phyloP scores from a whole-genome alignment of 176 grass and related monocot species.

The Puccinellia tenuiflora region DNA sequence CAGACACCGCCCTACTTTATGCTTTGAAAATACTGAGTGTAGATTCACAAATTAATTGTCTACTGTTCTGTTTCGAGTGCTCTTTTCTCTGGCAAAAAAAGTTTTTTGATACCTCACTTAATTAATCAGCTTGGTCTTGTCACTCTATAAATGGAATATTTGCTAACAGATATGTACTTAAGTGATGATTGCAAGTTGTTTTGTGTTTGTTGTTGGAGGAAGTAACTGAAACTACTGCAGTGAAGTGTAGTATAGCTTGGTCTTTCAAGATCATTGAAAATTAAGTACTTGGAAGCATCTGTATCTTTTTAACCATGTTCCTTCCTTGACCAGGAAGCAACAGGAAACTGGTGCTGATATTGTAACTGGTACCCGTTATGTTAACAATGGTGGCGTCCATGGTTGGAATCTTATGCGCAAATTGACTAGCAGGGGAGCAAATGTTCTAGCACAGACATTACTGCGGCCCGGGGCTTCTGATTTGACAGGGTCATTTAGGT shows the following conservation, averaged over 20 bases:
- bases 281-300: not conserved
- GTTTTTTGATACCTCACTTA: not conserved
- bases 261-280: not conserved
- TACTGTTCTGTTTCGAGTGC: not conserved
- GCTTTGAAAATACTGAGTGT: not conserved
- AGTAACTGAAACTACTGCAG: conserved; percentile 9
- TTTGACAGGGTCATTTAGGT: conserved; percentile 97
- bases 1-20: not conserved
- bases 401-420: conserved; percentile 98
- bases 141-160: not conserved
- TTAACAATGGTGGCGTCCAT: conserved; percentile 84
- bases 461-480: conserved; percentile 85
- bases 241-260: not conserved
- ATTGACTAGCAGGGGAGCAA: conserved; percentile 91
- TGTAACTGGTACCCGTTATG: conserved; percentile 91
- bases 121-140: not conserved
- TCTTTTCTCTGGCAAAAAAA: conserved; percentile 4
- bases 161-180: not conserved
- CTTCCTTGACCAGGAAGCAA: conserved; percentile 57
- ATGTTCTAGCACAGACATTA: conserved; percentile 98
- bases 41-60: not conserved
- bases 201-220: not conserved
- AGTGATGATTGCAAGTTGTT: not conserved
- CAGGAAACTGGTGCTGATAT: conserved; percentile 77
- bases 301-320: not conserved